Base-by-base conservation (phyloP, 2,329 filamentous ascomycete genomes). In the Xylariomycetidae sp. region DNA sequence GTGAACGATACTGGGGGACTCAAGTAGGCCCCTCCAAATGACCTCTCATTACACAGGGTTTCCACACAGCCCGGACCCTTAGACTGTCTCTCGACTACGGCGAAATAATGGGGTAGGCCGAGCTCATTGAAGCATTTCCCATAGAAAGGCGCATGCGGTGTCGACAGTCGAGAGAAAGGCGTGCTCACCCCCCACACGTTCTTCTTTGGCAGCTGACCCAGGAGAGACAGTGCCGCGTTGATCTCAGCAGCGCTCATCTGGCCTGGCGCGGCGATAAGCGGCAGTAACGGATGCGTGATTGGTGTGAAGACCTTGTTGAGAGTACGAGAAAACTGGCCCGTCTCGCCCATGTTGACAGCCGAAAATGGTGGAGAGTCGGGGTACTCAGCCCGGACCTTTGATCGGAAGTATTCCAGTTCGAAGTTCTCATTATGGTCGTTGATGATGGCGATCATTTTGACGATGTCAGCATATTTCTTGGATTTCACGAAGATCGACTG, bases 391-490 rank as follows among this genome's bases (percentile, higher is more conserved):
- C 79, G 79, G 54, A 92, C 81, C 44, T 80, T 75, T 9, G 85
- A 88, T 18, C 87, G 80, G 62, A 94, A 94, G 59, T 89, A 89
- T 58, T 94, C 88, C 20, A 94, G 72, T 62, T 94, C 86, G 54
- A 94, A 92, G 59, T 94, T 92, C 49, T 89, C 86, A 53, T 88
- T 86, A 54, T 85, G 80, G 25, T 83, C 82, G 53, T 80, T 82
- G 53, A 88, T 85, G 53, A 89, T 82, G 19, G 83, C 80, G 50
- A 92, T 92, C 85, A 94, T 92, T 66, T 92, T 94, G 53, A 94
- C 81, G 37, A 94, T 86, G 56, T 94, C 86, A 29, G 84, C 83
- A 46, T 88, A 88, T 38, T 77, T 76, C 29, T 76, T 75, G 7
- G 83, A 86, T 45, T 81, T 74, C 38, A 77, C 67, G 48, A 89